Percentiles rank a stretch among this genome's conserved stretches.
These are phyloP conservation scores for Pseudozyma hubeiensis DNA, from an alignment of 1,284 basidiomycete genomes.

Conservation along the genomic window DNA sequence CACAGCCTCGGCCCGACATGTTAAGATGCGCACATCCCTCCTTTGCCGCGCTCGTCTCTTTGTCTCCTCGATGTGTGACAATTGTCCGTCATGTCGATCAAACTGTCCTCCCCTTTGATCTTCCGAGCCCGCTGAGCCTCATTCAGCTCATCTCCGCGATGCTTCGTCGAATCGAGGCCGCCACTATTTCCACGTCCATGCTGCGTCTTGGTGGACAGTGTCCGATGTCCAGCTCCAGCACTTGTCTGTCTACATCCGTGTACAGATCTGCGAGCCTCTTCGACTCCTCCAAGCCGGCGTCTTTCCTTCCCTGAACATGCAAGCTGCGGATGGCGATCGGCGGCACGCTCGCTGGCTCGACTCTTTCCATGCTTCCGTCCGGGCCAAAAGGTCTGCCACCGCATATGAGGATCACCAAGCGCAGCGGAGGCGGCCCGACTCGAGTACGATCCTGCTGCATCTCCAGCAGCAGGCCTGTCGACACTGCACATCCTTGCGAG, in stretches of 20 bases:
- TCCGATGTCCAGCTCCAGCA: slow-evolving; percentile 45
- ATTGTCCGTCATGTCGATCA: no score
- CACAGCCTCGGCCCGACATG: no score
- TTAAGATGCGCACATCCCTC: no score
- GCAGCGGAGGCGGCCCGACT: slow-evolving; percentile 8
- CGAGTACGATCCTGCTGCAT: neutral
- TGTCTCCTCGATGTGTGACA: no score
- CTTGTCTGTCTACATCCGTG: slow-evolving; percentile 18
- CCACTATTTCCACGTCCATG: slow-evolving; percentile 27
- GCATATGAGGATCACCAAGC: slow-evolving; percentile 43
- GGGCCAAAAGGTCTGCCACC: slow-evolving; percentile 37
- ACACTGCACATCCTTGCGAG: slow-evolving; percentile 48
- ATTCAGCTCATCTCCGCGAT: slow-evolving; percentile 5
- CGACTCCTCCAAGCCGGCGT: slow-evolving; percentile 33
- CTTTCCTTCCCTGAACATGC: slow-evolving; percentile 35
- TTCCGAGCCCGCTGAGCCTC: no score
- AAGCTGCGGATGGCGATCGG: slow-evolving; percentile 27
- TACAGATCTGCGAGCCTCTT: slow-evolving; percentile 25
- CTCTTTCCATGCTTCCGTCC: slow-evolving; percentile 26
- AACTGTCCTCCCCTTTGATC: no score
- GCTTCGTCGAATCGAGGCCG: slow-evolving; percentile 18
- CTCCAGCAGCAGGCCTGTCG: slow-evolving; percentile 36
- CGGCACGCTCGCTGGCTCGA: slow-evolving; percentile 5
- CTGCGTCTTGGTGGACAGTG: slow-evolving; percentile 43
- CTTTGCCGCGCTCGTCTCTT: no score